Conservation (phyloP, 2,329 filamentous ascomycete species). For the Xylaria sp. region DNA sequence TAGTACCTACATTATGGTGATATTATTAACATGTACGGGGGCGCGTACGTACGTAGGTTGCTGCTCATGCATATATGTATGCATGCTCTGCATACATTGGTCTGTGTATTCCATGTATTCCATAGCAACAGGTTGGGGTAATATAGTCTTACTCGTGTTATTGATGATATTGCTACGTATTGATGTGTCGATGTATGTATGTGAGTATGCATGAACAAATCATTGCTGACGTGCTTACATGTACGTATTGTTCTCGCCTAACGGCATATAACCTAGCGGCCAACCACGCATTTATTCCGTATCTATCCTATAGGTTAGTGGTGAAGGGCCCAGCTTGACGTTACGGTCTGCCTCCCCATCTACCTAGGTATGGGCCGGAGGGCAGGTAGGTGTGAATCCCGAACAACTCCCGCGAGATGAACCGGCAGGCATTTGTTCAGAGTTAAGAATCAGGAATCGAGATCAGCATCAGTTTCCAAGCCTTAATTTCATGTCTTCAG, state of each 20-base stretch:
- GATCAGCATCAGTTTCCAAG: not conserved
- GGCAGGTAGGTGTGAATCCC: not conserved
- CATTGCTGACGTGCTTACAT: conserved; percentile 30
- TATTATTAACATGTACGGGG: conserved; percentile 17
- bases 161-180: conserved; percentile 10
- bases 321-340: not conserved
- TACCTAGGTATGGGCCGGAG: conserved; percentile 1
- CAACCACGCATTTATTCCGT: conserved; percentile 12
- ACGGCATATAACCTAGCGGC: conserved; percentile 20
- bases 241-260: conserved; percentile 23
- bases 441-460: not conserved
- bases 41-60: conserved; percentile 16
- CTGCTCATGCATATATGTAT: conserved; percentile 21
- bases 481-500: not conserved
- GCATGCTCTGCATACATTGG: conserved; percentile 26
- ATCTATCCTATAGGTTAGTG: conserved; percentile 9
- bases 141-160: conserved; percentile 27
- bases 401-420: not conserved
- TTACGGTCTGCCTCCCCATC: conserved; percentile 13
- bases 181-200: conserved; percentile 15
- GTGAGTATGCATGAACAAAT: conserved; percentile 16
- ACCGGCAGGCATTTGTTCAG: not conserved
- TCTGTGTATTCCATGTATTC: conserved; percentile 17
- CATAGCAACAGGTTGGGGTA: conserved; percentile 26
- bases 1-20: conserved; percentile 4